Conservation (phyloP, 139 green algal species). For the Picocystis salinarum region DNA sequence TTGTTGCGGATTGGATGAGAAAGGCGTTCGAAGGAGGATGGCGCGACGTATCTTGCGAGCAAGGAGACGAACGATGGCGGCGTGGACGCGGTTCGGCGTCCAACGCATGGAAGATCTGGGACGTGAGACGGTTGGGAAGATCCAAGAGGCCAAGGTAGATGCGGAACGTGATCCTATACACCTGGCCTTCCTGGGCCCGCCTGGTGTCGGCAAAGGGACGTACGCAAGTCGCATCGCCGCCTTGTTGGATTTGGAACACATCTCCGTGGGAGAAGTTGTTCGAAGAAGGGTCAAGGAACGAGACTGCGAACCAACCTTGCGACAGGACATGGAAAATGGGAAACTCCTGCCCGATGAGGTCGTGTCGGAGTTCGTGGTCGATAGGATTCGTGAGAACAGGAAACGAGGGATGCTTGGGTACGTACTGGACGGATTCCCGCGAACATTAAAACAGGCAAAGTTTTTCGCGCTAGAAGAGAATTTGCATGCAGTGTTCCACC, state of each 20-base stretch:
- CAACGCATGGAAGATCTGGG: no score
- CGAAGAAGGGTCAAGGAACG: conserved; percentile 61
- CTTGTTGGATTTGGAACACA: conserved; percentile 58
- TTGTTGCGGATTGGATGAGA: no score
- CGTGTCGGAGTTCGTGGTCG: conserved; percentile 51
- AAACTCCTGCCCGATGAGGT: conserved; percentile 67
- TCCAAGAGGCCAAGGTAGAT: no score
- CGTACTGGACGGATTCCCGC: conserved; percentile 86
- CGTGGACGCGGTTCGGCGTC: no score
- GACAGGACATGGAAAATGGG: conserved; percentile 15
- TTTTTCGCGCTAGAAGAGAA: neutral
- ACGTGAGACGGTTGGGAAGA: no score
- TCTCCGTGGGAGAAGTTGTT: conserved; percentile 85
- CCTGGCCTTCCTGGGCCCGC: conserved; percentile 49
- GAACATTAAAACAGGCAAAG: conserved; percentile 37
- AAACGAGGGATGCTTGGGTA: conserved; percentile 46
- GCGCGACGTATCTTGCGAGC: no score
- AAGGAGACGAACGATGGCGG: no score
- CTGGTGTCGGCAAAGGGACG: conserved; percentile 91
- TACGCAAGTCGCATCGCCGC: conserved; percentile 66
- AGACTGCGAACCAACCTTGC: conserved; percentile 36
- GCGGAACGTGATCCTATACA: no score
- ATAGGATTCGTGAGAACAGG: conserved; percentile 23
- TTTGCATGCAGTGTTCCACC: neutral
- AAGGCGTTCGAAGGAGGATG: no score